Base-by-base conservation (phyloP, 495 filamentous ascomycete genomes). In the Pyrenula aspistea region DNA sequence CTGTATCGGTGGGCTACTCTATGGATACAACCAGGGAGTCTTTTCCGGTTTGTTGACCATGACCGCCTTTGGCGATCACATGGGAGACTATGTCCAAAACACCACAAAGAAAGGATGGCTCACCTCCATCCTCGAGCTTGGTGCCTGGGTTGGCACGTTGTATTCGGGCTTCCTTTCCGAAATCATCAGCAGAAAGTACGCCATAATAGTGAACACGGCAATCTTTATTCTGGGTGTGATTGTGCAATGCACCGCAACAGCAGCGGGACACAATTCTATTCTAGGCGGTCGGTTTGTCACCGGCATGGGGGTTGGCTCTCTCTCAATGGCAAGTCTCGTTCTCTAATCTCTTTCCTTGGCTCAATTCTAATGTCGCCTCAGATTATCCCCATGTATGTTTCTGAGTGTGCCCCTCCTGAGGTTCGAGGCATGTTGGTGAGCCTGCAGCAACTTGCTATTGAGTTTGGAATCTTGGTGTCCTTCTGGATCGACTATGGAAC, bases 181-280 rank as follows among this genome's bases (percentile, higher is more conserved):
- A 68, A 76, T 79, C 12, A 63, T 88, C 36, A 88, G 85, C 2
- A 78, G 89, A 12, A 91, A 90, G 68, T 81, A 84, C 63, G 81
- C 83, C 4, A 85, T 93, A 53, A 68, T 91, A 24, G 68, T 92
- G 49, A 85, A 86, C 10, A 80, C 82, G 8, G 64, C 71, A n/a
- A 76, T 92, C 52, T 92, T 94, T 67, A 79, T 87, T 20, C 61
- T 91, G 51, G 88, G 88, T 21, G 86, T 89, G n/a, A 67, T 89
- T 21, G 71, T 91, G 49, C 88, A 91, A 65, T 78, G 80, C 4
- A 82, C 76, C 11, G 82, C 86, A 10, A 73, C 84, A 24, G 73
- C 71, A 1, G 73, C 63, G 15, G 83, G 79, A 10, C 72, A 74
- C 52, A 70, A 75, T 54, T 79, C 75, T 42, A 87, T 93, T 56